These are phyloP conservation scores for Adenanthera pavonina DNA, from an alignment of 306 rosid genomes.

Conservation along the genomic window DNA sequence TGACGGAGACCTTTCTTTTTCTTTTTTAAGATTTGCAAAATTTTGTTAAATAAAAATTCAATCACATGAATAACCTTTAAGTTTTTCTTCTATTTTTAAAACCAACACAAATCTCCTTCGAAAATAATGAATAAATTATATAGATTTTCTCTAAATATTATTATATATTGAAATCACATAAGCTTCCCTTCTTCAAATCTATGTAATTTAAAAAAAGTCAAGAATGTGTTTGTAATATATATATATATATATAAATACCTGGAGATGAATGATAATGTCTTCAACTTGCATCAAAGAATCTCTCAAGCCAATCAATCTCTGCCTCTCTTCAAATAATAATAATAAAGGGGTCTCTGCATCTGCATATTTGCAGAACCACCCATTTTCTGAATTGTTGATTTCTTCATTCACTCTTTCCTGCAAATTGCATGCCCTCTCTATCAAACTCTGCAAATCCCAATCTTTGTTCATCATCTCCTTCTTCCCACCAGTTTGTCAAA, in stretches of 20 bases:
- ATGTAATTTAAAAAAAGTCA: too few relatives aligned
- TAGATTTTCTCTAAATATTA: too few relatives aligned
- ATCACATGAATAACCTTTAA: too few relatives aligned
- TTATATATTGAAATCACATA: too few relatives aligned
- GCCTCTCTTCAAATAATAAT: slow-evolving; percentile 28
- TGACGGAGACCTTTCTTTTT: too few relatives aligned
- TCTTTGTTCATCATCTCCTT: not conserved
- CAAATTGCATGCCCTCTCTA: slow-evolving; percentile 18
- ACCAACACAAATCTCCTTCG: too few relatives aligned
- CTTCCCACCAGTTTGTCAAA: not conserved
- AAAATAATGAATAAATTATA: too few relatives aligned
- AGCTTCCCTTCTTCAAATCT: too few relatives aligned
- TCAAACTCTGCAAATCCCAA: not conserved
- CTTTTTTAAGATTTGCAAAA: too few relatives aligned
- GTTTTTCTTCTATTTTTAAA: too few relatives aligned
- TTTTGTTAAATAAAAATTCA: too few relatives aligned
- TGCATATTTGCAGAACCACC: not conserved
- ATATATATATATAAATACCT: slow-evolving; percentile 21
- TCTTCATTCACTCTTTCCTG: slow-evolving; percentile 29
- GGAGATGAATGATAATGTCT: slow-evolving; percentile 37
- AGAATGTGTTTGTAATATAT: too few relatives aligned
- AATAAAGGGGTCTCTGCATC: slow-evolving; percentile 35
- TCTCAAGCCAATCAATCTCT: slow-evolving; percentile 38
- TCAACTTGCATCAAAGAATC: slow-evolving; percentile 44
- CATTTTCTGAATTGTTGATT: slow-evolving; percentile 1